A percentile compares a stretch with the other conserved stretches of the same genome.
phyloP scores from a whole-genome alignment of 2,329 filamentous ascomycete species.

The Claviceps citrina region DNA sequence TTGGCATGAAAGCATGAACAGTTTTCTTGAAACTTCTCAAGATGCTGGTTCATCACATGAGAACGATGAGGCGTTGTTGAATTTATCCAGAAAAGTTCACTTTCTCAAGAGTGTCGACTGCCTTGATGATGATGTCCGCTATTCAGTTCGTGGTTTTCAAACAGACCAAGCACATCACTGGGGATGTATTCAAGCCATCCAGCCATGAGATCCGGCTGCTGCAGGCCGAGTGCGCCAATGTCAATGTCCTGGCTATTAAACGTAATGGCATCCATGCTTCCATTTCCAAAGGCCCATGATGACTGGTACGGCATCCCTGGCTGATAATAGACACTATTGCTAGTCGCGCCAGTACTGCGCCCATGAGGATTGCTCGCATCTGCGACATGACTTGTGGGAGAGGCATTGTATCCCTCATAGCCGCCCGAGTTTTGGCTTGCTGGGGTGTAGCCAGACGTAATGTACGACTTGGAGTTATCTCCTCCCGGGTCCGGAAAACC shows the following conservation, averaged over 20 bases:
- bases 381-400: slow-evolving; percentile 26
- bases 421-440: slow-evolving; percentile 26
- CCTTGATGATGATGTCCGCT: slow-evolving; percentile 8
- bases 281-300: slow-evolving; percentile 17
- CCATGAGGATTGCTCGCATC: slow-evolving; percentile 12
- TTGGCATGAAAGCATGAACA: too few relatives aligned
- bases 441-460: slow-evolving; percentile 22
- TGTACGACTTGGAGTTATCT: slow-evolving; percentile 20
- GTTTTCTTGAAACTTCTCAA: too few relatives aligned
- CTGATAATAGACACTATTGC: slow-evolving; percentile 13
- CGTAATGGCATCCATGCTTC: slow-evolving; percentile 40
- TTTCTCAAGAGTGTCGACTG: not conserved
- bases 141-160: slow-evolving; percentile 23
- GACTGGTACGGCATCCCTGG: slow-evolving; percentile 16
- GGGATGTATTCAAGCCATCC: slow-evolving; percentile 60
- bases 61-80: too few relatives aligned
- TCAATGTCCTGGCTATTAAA: slow-evolving; percentile 68
- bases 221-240: slow-evolving; percentile 46
- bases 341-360: not conserved
- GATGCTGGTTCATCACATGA: not conserved
- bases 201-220: slow-evolving; percentile 49
- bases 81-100: not conserved
- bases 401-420: slow-evolving; percentile 29
- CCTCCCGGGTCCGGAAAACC: slow-evolving; percentile 10
- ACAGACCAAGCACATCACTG: slow-evolving; percentile 45